Evolutionary conservation across 306 rosid genomes (phyloP).

Genomic region (Quercus dentata): DNA sequence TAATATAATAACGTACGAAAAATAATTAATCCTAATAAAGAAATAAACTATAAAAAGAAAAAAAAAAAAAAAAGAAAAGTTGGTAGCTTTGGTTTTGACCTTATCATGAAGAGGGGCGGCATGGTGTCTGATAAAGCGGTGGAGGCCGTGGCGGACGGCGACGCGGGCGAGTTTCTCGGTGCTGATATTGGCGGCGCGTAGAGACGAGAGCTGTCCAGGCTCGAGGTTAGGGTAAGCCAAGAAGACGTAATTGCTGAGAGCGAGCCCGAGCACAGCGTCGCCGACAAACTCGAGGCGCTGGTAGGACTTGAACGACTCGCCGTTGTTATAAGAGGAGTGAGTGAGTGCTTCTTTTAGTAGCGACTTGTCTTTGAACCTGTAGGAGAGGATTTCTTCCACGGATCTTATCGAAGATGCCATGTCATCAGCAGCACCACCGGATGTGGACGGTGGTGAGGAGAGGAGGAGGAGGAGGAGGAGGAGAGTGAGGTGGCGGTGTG

Average conservation of each 20-base stretch:
- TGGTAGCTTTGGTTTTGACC: background rate
- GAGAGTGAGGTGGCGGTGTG: background rate
- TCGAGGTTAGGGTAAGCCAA: constrained; percentile 41
- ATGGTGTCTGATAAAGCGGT: constrained; percentile 39
- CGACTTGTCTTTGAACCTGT: constrained; percentile 42
- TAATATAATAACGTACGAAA: too few relatives aligned
- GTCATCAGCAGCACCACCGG: background rate
- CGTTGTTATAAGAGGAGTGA: constrained; percentile 43
- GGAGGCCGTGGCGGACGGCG: constrained; percentile 48
- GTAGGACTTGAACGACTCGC: constrained; percentile 25
- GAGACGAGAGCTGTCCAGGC: constrained; percentile 50
- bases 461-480: background rate
- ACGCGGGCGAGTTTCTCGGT: constrained; percentile 88
- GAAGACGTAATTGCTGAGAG: constrained; percentile 43
- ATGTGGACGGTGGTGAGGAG: background rate
- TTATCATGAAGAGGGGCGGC: constrained; percentile 26
- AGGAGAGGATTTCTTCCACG: constrained; percentile 36
- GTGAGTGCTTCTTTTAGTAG: constrained; percentile 75
- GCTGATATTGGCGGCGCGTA: constrained; percentile 69
- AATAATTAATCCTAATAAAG: too few relatives aligned
- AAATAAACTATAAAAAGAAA: background rate
- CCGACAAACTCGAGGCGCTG: constrained; percentile 78
- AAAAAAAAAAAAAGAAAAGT: too few relatives aligned
- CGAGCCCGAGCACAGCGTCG: constrained; percentile 54
- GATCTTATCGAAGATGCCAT: constrained; percentile 21